phyloP scores from a whole-genome alignment of 2,329 filamentous ascomycete genomes.

The Aspergillus sp. region DNA sequence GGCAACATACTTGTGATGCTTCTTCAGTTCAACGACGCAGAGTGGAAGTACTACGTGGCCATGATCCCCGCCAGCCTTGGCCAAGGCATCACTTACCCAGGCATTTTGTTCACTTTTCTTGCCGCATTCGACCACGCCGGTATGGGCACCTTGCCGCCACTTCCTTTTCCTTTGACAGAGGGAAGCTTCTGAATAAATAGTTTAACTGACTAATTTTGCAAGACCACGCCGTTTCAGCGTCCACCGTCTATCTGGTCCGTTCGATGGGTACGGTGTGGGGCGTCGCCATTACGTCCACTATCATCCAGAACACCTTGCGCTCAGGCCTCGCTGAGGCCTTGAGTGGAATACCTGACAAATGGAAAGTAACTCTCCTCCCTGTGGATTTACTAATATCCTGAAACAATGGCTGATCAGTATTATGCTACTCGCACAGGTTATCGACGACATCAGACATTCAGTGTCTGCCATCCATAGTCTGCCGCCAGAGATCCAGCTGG shows the following conservation, averaged over 20 bases:
- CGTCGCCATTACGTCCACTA: slow-evolving; percentile 63
- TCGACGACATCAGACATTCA: slow-evolving; percentile 64
- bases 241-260: slow-evolving; percentile 64
- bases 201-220: slow-evolving; percentile 27
- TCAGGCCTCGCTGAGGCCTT: slow-evolving; percentile 57
- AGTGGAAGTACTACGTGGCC: slow-evolving; percentile 50
- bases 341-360: slow-evolving; percentile 59
- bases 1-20: slow-evolving; percentile 47
- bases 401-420: slow-evolving; percentile 29
- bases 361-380: slow-evolving; percentile 51
- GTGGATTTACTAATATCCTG: not conserved
- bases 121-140: slow-evolving; percentile 64
- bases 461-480: slow-evolving; percentile 58
- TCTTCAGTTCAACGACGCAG: slow-evolving; percentile 44
- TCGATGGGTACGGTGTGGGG: slow-evolving; percentile 67
- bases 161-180: not conserved
- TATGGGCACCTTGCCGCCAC: slow-evolving; percentile 33
- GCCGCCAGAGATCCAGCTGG: slow-evolving; percentile 58
- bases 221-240: slow-evolving; percentile 66
- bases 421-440: slow-evolving; percentile 49
- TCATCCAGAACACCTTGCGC: slow-evolving; percentile 64
- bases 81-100: slow-evolving; percentile 51
- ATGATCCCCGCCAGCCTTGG: slow-evolving; percentile 51
- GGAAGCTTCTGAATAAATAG: not conserved
- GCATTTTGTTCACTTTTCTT: slow-evolving; percentile 61